These are phyloP conservation scores for Trichophaea hybrida DNA, from an alignment of 2,329 filamentous ascomycete genomes.

Conservation along the genomic window DNA sequence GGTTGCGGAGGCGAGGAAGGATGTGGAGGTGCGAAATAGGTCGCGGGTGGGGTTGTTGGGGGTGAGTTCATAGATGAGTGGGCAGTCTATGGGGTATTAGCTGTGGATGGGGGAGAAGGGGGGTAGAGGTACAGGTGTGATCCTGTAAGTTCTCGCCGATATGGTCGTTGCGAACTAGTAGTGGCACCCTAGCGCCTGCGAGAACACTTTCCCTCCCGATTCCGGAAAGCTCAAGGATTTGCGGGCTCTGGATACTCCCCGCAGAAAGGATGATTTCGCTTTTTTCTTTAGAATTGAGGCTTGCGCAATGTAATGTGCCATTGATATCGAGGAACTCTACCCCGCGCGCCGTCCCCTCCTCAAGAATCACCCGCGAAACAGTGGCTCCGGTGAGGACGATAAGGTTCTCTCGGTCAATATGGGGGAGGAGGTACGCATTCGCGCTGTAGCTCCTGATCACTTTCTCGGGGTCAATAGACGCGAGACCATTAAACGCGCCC, in stretches of 20 bases:
- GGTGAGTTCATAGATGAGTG: neutral
- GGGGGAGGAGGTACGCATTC: neutral
- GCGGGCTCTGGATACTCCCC: constrained; percentile 41
- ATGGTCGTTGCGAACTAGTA: constrained; percentile 29
- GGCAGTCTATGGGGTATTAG: neutral
- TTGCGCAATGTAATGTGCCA: neutral
- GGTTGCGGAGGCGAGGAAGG: neutral
- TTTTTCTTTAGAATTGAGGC: neutral
- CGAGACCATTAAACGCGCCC: neutral
- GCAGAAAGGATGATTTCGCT: constrained; percentile 34
- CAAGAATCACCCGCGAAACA: neutral
- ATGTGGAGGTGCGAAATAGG: neutral
- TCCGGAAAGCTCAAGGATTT: constrained; percentile 41
- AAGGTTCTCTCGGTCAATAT: neutral
- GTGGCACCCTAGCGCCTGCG: constrained; percentile 25
- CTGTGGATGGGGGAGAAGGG: neutral
- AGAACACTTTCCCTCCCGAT: constrained; percentile 36
- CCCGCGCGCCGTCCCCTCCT: constrained; percentile 7
- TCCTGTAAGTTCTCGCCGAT: constrained; percentile 34
- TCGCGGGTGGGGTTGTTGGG: neutral
- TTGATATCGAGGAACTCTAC: constrained; percentile 13
- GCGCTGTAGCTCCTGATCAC: neutral
- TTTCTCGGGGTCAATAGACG: neutral
- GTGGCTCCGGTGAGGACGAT: neutral
- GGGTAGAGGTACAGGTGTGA: constrained; percentile 26